These are phyloP conservation scores for Pseudocercospora macadamiae DNA, from an alignment of 2,329 filamentous ascomycete genomes.

Conservation along the genomic window DNA sequence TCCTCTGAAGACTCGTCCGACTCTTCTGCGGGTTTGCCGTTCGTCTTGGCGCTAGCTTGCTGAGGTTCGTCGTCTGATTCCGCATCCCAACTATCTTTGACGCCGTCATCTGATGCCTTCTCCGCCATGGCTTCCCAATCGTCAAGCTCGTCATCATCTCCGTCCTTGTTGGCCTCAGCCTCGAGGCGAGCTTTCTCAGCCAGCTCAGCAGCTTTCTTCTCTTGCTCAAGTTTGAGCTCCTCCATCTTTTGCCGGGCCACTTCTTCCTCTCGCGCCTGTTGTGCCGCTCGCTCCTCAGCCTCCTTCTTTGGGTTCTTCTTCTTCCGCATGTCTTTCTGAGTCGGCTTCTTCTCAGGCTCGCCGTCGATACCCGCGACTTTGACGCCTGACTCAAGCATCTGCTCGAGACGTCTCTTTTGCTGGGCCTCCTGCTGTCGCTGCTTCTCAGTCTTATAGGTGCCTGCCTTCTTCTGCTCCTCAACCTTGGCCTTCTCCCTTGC, in stretches of 20 bases:
- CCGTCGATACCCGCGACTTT: constrained; percentile 63
- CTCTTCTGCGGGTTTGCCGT: constrained; percentile 32
- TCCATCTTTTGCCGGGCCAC: constrained; percentile 60
- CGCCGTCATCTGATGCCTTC: constrained; percentile 65
- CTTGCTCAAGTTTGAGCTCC: constrained; percentile 64
- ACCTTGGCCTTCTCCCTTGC: constrained; percentile 84
- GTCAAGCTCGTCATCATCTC: constrained; percentile 67
- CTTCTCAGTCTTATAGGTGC: constrained; percentile 83
- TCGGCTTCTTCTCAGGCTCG: constrained; percentile 77
- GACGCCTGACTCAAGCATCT: constrained; percentile 79
- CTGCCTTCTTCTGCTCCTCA: constrained; percentile 84
- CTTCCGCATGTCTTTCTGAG: constrained; percentile 71
- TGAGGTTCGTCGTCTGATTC: constrained; percentile 70
- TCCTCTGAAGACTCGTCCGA: constrained; percentile 52
- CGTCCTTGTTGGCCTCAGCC: constrained; percentile 68
- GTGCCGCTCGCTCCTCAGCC: constrained; percentile 54
- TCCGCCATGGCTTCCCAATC: constrained; percentile 88
- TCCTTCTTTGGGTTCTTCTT: constrained; percentile 70
- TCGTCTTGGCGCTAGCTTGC: constrained; percentile 39
- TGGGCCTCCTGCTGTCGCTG: constrained; percentile 80
- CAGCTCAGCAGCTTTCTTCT: constrained; percentile 74
- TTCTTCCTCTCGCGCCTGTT: constrained; percentile 44
- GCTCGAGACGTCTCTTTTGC: constrained; percentile 78
- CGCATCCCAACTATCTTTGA: constrained; percentile 96
- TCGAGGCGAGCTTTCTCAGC: constrained; percentile 71